These are phyloP conservation scores for Lepidium didymum DNA, from an alignment of 345 rosid genomes.

Conservation along the genomic window DNA sequence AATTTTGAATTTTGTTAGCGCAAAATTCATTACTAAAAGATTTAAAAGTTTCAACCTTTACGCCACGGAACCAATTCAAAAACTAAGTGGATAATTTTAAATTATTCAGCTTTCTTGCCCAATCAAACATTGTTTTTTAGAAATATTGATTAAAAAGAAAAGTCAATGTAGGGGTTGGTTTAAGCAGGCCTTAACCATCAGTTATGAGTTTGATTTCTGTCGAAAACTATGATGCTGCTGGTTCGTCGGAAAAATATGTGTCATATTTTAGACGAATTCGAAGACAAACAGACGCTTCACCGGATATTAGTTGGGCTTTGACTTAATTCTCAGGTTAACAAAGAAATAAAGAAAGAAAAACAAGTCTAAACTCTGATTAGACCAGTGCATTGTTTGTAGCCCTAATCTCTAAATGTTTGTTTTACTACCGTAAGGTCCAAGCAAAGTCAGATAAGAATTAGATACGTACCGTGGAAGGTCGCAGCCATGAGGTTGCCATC, in stretches of 20 bases:
- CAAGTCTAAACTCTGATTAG: neutral
- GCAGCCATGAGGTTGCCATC: conserved; percentile 79
- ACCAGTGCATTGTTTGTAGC: neutral
- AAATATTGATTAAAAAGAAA: neutral
- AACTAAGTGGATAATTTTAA: neutral
- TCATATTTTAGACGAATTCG: too few species aligned
- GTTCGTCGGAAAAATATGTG: too few species aligned
- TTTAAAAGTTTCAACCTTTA: conserved; percentile 4
- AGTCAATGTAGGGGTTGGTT: too few species aligned
- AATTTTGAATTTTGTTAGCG: conserved; percentile 4
- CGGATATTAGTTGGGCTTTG: too few species aligned
- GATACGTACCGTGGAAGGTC: conserved; percentile 61
- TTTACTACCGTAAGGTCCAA: conserved; percentile 9
- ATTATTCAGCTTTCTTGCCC: neutral
- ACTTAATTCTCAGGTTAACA: too few species aligned
- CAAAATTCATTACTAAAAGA: conserved; percentile 1
- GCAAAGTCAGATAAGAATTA: neutral
- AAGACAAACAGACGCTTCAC: too few species aligned
- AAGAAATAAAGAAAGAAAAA: neutral
- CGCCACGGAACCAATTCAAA: neutral
- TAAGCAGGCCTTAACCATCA: too few species aligned
- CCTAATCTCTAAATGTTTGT: conserved; percentile 1
- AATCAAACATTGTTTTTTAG: neutral
- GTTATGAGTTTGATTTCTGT: too few species aligned
- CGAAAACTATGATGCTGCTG: too few species aligned